These are phyloP conservation scores for Wallacemonas sp. DNA, from an alignment of 208 protist genomes.

Conservation along the genomic window DNA sequence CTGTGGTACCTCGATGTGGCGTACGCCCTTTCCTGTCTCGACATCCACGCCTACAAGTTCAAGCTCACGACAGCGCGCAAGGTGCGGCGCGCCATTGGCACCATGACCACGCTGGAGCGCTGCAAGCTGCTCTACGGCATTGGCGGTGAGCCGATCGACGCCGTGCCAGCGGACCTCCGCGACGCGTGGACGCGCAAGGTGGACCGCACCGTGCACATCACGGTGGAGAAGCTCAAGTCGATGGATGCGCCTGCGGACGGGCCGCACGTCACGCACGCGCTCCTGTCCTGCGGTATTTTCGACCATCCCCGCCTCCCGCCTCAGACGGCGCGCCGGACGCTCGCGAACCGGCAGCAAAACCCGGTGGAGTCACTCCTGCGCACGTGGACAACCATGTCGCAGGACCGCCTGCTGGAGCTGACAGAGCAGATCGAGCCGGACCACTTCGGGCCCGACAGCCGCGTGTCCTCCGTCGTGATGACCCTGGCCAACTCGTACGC, in stretches of 20 bases:
- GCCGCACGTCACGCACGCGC: slow-evolving; percentile 77
- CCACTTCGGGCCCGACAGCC: slow-evolving; percentile 55
- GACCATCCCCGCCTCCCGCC: slow-evolving; percentile 76
- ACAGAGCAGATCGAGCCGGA: slow-evolving; percentile 70
- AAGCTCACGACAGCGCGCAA: slow-evolving; percentile 73
- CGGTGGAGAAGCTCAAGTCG: slow-evolving; percentile 56
- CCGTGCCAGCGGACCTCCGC: slow-evolving; percentile 49
- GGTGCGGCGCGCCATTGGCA: slow-evolving; percentile 46
- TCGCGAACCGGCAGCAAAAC: slow-evolving; percentile 39
- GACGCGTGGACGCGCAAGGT: slow-evolving; percentile 70
- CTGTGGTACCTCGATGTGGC: slow-evolving; percentile 84
- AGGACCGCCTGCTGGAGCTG: slow-evolving; percentile 77
- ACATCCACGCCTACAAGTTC: slow-evolving; percentile 77
- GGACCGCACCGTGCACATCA: slow-evolving; percentile 43
- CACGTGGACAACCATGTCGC: slow-evolving; percentile 67
- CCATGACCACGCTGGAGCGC: slow-evolving; percentile 56
- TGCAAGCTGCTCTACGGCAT: slow-evolving; percentile 85
- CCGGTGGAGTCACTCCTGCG: slow-evolving; percentile 78
- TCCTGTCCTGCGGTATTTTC: slow-evolving; percentile 63
- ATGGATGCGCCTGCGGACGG: slow-evolving; percentile 62
- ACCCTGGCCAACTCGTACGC: slow-evolving; percentile 57
- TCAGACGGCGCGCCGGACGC: slow-evolving; percentile 20
- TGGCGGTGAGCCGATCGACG: slow-evolving; percentile 38
- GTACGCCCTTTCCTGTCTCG: slow-evolving; percentile 75
- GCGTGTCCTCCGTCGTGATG: slow-evolving; percentile 53